Percentiles rank a stretch among this genome's conserved stretches.
Evolutionary conservation across 441 rosid species (phyloP).

Genomic region (Oxalis stricta): DNA sequence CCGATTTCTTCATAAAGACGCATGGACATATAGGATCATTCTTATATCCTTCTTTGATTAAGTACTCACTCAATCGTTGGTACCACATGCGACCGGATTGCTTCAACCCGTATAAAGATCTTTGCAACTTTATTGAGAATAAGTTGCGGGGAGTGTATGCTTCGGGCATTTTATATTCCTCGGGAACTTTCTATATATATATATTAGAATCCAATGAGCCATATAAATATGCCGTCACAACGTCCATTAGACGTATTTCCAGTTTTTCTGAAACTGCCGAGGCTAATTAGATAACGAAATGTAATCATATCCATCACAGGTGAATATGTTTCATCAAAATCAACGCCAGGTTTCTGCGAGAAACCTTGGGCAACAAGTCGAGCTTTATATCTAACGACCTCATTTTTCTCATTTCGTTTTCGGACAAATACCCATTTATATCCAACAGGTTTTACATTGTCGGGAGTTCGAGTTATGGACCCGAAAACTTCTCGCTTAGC

Average conservation of each 20-base stretch:
- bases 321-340: background rate
- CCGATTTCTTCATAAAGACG: too few species aligned
- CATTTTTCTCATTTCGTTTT: background rate
- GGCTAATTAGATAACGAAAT: background rate
- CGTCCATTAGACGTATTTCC: too few species aligned
- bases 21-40: too few species aligned
- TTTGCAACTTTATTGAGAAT: too few species aligned
- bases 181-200: background rate
- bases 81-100: too few species aligned
- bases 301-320: background rate
- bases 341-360: background rate
- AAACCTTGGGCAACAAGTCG: background rate
- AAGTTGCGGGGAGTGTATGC: too few species aligned
- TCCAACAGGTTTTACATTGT: background rate
- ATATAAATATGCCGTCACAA: too few species aligned
- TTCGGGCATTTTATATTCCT: constrained; percentile 1
- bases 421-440: constrained; percentile 4
- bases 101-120: too few species aligned
- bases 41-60: too few species aligned
- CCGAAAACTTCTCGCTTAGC: background rate
- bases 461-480: background rate
- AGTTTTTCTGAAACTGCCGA: too few species aligned
- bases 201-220: background rate
- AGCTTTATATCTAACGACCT: background rate
- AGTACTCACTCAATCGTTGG: too few species aligned